These are phyloP conservation scores for Aspergillus sp. DNA, from an alignment of 2,329 filamentous ascomycete genomes.

Conservation along the genomic window DNA sequence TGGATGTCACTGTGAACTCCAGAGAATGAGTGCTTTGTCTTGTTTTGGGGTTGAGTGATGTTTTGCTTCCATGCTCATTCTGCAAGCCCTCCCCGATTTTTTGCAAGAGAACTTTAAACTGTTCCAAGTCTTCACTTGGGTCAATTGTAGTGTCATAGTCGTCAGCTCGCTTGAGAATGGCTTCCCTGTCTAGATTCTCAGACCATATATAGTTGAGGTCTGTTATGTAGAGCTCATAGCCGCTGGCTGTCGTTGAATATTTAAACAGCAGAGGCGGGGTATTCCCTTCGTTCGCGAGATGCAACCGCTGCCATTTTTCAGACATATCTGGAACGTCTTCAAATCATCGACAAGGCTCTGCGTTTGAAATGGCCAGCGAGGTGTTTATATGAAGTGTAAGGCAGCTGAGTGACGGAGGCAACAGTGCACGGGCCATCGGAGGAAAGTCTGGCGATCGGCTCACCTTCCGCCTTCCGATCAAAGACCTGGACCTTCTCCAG, in stretches of 20 bases:
- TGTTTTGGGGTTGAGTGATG: slow-evolving; percentile 28
- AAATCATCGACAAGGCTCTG: not conserved
- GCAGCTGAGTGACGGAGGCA: slow-evolving; percentile 10
- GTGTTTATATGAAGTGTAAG: slow-evolving; percentile 4
- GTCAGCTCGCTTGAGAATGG: slow-evolving; percentile 51
- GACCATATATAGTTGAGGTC: slow-evolving; percentile 61
- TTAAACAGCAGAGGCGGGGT: slow-evolving; percentile 42
- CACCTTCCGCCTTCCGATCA: slow-evolving; percentile 19
- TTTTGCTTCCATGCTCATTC: slow-evolving; percentile 31
- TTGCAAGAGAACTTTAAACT: slow-evolving; percentile 56
- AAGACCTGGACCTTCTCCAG: slow-evolving; percentile 1
- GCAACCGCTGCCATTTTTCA: slow-evolving; percentile 38
- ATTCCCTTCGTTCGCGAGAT: slow-evolving; percentile 21
- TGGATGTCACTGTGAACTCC: slow-evolving; percentile 47
- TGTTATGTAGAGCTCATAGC: slow-evolving; percentile 57
- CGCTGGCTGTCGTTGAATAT: slow-evolving; percentile 33
- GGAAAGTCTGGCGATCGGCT: slow-evolving; percentile 26
- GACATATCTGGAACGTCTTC: slow-evolving; percentile 25
- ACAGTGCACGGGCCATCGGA: slow-evolving; percentile 18
- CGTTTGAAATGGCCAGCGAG: not conserved
- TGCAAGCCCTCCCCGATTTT: slow-evolving; percentile 54
- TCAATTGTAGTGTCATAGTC: slow-evolving; percentile 57
- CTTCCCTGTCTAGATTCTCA: slow-evolving; percentile 47
- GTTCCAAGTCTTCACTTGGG: slow-evolving; percentile 56
- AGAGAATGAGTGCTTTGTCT: slow-evolving; percentile 36